These are phyloP conservation scores for Eucalyptus regnans DNA, from an alignment of 345 rosid genomes.

Conservation along the genomic window DNA sequence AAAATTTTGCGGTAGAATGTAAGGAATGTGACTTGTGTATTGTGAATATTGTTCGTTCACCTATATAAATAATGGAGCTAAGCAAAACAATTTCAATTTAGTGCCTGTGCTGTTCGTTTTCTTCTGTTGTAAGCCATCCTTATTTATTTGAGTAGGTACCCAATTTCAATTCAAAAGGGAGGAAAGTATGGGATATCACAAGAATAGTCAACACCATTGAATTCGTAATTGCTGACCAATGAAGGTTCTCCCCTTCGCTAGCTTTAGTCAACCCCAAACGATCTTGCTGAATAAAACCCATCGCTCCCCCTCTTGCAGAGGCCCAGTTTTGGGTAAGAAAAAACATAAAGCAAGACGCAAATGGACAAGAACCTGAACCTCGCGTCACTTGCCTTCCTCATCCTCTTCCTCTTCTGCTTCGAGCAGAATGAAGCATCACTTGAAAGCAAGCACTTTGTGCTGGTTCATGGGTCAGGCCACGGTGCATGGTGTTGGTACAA, in stretches of 20 bases:
- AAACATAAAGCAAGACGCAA: background rate
- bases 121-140: background rate
- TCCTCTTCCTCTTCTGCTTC: background rate
- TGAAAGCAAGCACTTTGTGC: conserved; percentile 13
- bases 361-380: background rate
- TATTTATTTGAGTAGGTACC: background rate
- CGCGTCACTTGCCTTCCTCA: background rate
- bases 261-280: background rate
- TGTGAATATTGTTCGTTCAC: background rate
- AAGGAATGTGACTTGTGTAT: background rate
- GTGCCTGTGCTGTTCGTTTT: background rate
- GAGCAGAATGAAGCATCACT: background rate
- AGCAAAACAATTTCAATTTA: background rate
- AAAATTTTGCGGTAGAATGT: too few species aligned
- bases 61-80: background rate
- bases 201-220: background rate
- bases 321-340: background rate
- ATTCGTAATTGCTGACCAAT: background rate
- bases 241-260: background rate
- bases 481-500: conserved; percentile 41
- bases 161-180: background rate
- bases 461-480: conserved; percentile 25
- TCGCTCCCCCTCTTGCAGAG: background rate
- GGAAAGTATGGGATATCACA: background rate
- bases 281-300: background rate